Base-by-base conservation (phyloP, 1,284 basidiomycete genomes). In the Irpex sp. region DNA sequence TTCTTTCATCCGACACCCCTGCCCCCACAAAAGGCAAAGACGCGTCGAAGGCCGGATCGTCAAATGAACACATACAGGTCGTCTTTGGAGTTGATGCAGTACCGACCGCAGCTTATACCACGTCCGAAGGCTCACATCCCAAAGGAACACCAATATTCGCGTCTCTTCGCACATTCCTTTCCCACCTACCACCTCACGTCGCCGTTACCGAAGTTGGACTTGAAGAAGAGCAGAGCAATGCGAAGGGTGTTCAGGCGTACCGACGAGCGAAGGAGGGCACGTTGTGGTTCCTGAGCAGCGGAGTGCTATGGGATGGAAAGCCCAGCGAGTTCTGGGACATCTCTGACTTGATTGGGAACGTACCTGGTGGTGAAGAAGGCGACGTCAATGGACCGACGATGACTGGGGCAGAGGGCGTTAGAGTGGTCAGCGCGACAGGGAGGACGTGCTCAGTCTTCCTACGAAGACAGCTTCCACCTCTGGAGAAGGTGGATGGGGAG, bases 241-340 rank as follows among this genome's bases (percentile, higher is more conserved):
- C 83, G 1, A 84, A 86, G 1, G 88, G 87, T 1, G 76, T 90
- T 17, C 83, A 87, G 63, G 88, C 88, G 3, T 87, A 89, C 71
- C 83, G 85, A 37, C 82, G 81, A 31, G 89, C 89, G 1, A 91
- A 90, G 69, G 72, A 80, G 2, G 89, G 89, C 1, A 88, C 81
- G 53, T 75, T 92, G 36, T 91, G 88, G 87, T 92, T 92, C 77
- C 77, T 88, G 58, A 74, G 79, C 36, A 75, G 78, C 35, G 90
- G 90, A 11, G 79, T 92, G 6, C 77, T 92, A 5, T 89, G 87
- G 83, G 88, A 89, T 50, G 86, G 81, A 67, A 87, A 87, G 67
- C 89, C 89, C 1, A 89, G 87, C 70, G 87, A 89, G 69, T 92
- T 89, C 70, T 92, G 89, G 84, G 75, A 86, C 4, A 74, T 89